Percentiles rank a stretch among this genome's conserved stretches.
Conservation (phyloP, 2,329 filamentous ascomycete species). For the Verticillium klebahnii region DNA sequence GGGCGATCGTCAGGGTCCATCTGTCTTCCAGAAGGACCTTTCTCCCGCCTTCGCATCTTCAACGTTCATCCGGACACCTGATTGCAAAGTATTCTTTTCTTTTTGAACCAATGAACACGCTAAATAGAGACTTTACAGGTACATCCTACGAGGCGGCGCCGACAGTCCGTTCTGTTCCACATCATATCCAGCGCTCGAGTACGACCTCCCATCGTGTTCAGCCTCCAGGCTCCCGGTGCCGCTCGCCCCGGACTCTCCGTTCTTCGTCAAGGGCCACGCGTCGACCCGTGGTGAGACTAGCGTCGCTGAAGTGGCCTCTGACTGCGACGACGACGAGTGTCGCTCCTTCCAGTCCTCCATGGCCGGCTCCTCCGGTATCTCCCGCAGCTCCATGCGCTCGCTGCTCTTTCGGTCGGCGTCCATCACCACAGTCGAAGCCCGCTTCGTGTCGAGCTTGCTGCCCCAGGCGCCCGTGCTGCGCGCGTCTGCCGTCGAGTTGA, state of each 20-base stretch:
- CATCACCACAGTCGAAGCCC: conserved; percentile 4
- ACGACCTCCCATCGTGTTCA: not conserved
- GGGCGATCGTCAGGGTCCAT: not conserved
- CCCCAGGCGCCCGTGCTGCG: conserved; percentile 9
- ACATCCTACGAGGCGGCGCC: not conserved
- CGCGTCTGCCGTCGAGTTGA: conserved; percentile 10
- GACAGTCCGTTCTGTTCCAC: not conserved
- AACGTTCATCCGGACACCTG: not conserved
- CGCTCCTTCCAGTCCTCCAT: conserved; percentile 1
- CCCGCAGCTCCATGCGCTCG: conserved; percentile 12
- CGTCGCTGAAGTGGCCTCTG: not conserved
- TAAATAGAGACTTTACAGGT: not conserved
- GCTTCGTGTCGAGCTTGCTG: conserved; percentile 8
- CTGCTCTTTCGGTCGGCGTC: conserved; percentile 4
- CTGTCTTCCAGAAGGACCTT: not conserved
- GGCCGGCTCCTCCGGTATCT: conserved; percentile 8
- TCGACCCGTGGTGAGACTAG: not conserved
- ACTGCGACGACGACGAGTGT: not conserved
- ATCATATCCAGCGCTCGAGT: not conserved
- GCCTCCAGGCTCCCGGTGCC: not conserved
- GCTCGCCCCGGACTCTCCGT: not conserved
- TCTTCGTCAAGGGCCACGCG: not conserved
- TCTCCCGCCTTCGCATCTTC: not conserved
- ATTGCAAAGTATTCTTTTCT: not conserved
- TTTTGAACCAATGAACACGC: not conserved